Percentiles rank a stretch among this genome's conserved stretches.
Evolutionary conservation across 2,329 filamentous ascomycete species (phyloP).

Genomic region (Paecilomyces dactylethromorphus): DNA sequence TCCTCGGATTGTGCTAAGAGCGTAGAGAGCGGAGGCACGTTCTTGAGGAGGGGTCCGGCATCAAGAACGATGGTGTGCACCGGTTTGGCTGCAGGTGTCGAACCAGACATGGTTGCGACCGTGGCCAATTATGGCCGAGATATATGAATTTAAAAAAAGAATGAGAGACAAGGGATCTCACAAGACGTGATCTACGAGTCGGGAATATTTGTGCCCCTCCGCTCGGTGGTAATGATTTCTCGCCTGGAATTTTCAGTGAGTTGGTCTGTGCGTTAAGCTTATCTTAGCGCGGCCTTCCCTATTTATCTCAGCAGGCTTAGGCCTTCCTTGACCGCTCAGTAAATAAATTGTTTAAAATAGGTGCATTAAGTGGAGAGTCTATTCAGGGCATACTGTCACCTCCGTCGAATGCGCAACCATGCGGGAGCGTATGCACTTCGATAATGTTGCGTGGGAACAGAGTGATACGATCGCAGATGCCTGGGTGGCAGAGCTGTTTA

Average conservation of each 20-base stretch:
- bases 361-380: too few species aligned
- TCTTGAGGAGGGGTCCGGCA: slow-evolving; percentile 87
- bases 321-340: too few species aligned
- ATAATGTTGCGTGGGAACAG: slow-evolving; percentile 11
- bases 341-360: too few species aligned
- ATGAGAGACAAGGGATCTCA: background rate
- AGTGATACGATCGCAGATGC: slow-evolving; percentile 5
- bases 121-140: background rate
- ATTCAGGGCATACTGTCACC: too few species aligned
- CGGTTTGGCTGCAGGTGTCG: slow-evolving; percentile 47
- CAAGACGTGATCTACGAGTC: background rate
- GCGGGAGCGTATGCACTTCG: slow-evolving; percentile 7
- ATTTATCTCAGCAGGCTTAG: slow-evolving; percentile 1
- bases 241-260: slow-evolving; percentile 20
- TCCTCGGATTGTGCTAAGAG: slow-evolving; percentile 70
- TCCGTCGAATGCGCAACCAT: background rate
- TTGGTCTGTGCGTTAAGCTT: slow-evolving; percentile 31
- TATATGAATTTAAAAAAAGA: background rate
- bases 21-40: slow-evolving; percentile 77
- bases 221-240: slow-evolving; percentile 2
- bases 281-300: slow-evolving; percentile 25
- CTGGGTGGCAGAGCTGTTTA: slow-evolving; percentile 8
- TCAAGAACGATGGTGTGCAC: slow-evolving; percentile 83
- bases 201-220: background rate
- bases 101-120: slow-evolving; percentile 15